These are phyloP conservation scores for Fonsecaea pugnacius DNA, from an alignment of 2,329 filamentous ascomycete genomes.

Conservation along the genomic window DNA sequence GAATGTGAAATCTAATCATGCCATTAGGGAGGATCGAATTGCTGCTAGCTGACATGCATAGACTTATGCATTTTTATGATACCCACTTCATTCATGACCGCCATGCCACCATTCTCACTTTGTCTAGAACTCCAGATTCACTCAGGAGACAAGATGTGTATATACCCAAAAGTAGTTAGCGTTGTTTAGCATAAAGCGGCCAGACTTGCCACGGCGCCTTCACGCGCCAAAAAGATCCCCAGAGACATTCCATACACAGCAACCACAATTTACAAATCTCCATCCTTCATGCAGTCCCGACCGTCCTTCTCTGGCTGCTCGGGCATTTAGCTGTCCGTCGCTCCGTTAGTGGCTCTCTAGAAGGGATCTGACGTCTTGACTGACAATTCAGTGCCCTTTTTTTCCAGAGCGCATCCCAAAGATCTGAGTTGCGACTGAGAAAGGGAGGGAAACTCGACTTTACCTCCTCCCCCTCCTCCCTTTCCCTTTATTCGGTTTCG, in stretches of 20 bases:
- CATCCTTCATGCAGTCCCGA: constrained; percentile 3
- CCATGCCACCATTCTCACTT: not conserved
- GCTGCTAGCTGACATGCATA: constrained; percentile 23
- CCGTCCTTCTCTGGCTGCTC: constrained; percentile 9
- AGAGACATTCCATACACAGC: not conserved
- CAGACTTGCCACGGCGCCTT: not conserved
- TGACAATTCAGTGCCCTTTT: constrained; percentile 33
- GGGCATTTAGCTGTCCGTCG: constrained; percentile 13
- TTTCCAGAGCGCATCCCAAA: constrained; percentile 17
- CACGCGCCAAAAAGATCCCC: constrained; percentile 2
- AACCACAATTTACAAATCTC: not conserved
- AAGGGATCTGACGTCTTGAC: constrained; percentile 35
- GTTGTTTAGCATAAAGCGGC: not conserved
- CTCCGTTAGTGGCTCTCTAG: constrained; percentile 21
- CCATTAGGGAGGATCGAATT: constrained; percentile 20
- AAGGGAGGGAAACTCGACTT: constrained; percentile 10
- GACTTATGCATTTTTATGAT: constrained; percentile 23
- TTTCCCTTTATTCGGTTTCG: not conserved
- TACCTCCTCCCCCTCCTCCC: not conserved
- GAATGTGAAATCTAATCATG: constrained; percentile 18
- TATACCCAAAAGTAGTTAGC: not conserved
- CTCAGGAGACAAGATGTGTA: not conserved
- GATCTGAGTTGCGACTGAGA: constrained; percentile 13
- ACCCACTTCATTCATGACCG: constrained; percentile 11
- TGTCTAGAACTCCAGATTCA: not conserved